Base-by-base conservation (phyloP, 2,329 filamentous ascomycete genomes). In the Clonostachys solani region DNA sequence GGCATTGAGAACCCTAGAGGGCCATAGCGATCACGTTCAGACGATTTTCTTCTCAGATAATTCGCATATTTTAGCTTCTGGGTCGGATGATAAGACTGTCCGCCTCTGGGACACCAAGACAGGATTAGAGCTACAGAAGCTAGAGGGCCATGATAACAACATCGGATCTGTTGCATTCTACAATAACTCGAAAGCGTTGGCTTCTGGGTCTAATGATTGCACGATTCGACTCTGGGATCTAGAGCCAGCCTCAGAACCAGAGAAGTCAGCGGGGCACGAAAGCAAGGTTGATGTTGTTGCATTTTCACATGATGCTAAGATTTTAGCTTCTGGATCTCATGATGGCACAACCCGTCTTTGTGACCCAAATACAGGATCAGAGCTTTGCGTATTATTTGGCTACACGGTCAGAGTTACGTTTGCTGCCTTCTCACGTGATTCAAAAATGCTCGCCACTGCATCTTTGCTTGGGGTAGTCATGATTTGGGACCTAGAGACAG, bases 21-120 rank as follows among this genome's bases (percentile, higher is more conserved):
- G 45, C 33, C 42, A 45, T 42, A 38, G 29, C 15, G 2, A 15
- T 12, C 2, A 6, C 19, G 44, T 46, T 29, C 3, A 6, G 23
- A 42, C 46, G 38, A 43, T 48, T n/a, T 37, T 19, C 12, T 45
- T 48, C 45, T 45, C 37, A 36, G 18, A n/a, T 9, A 33, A 44
- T 35, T 34, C 23, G 5, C 18, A 47, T 36, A 35, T 33, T 16
- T 42, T 49, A 12, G 44, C 44, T 33, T 49, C 47, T 18, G 43
- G 29, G 23, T 48, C 47, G 10, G 5, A 17, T 15, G 36, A 47
- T 35, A n/a, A 12, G 5, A 48, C 47, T 2, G 33, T 54, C 18
- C 46, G 43, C 29, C 23, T 54, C 36, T 54, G 52, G 52, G 49
- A 51, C 37, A 18, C 40, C 16, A 33, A 18, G 5, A 47, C 37